Base-by-base conservation (phyloP, 2,329 filamentous ascomycete genomes). In the Phoma sp. region DNA sequence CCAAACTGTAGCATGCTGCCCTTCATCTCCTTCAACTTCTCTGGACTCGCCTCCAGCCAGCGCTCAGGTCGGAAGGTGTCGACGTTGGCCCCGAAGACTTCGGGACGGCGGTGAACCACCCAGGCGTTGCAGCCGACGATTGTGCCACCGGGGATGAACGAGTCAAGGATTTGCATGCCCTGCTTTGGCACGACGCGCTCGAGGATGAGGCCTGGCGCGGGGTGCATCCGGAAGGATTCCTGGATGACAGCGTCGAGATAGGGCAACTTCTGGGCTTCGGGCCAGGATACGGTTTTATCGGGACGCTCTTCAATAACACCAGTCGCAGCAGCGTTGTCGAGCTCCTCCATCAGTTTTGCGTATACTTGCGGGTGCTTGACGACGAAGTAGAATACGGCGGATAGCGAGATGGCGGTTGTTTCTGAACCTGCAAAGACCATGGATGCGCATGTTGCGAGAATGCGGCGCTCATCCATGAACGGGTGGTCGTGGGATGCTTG, bases 171-270 rank as follows among this genome's bases (percentile, higher is more conserved):
- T 36, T 87, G 83, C 20, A 82, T 79, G 9, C 89, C 89, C 17
- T 83, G 78, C 0, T 80, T 74, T 0, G 90, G 90, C 0, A 91
- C 88, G 38, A 93, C 79, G 55, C 91, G 83, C 73, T 93, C 90
- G 36, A 93, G 79, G 0, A 87, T 86, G 5, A 93, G 77, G 0
- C 89, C 90, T 0, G 88, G 83, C 0, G 90, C 88, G 0, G 91
- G 90, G 69, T 93, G 89, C 62, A 92, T 70, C 11, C 90, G 84
- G 77, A 93, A 90, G 4, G 87, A 84, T 72, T 95, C 91, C 67
- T 93, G 90, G 64, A 93, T 82, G 49, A 86, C 87, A 3, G 90
- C 90, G 65, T 92, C 88, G 5, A 95, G 84, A 70, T 93, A 95
- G 0, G 85, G 84, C 2, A 95, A 80, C 48, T 83, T 84, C 70